Percentiles rank a stretch among this genome's conserved stretches.
Evolutionary conservation across 2,329 filamentous ascomycete species (phyloP).

Genomic region (Colletotrichum magnum): DNA sequence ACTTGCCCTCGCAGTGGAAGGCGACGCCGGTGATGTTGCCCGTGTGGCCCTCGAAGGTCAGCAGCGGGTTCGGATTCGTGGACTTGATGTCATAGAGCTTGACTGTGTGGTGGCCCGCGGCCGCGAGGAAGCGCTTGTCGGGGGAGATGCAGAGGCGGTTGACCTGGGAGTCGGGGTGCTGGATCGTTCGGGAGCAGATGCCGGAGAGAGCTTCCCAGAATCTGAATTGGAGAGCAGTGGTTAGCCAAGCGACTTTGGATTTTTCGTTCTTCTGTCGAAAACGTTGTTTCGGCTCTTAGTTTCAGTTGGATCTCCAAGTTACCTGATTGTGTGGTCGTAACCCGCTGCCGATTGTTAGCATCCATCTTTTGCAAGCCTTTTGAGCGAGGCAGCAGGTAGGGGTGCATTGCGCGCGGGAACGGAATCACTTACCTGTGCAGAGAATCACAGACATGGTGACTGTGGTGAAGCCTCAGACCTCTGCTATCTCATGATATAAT

Average conservation of each 20-base stretch:
- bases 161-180: slow-evolving; percentile 97
- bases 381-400: not conserved
- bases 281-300: slow-evolving; percentile 16
- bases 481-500: slow-evolving; percentile 39
- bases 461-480: slow-evolving; percentile 24
- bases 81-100: slow-evolving; percentile 99
- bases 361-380: slow-evolving; percentile 12
- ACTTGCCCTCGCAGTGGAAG: slow-evolving; percentile 99
- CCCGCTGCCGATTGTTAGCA: slow-evolving; percentile 59
- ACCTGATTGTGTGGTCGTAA: slow-evolving; percentile 76
- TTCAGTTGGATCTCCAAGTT: slow-evolving; percentile 21
- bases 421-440: slow-evolving; percentile 67
- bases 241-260: not conserved
- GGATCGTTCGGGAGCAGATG: slow-evolving; percentile 97
- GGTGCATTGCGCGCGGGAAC: slow-evolving; percentile 3
- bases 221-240: slow-evolving; percentile 59
- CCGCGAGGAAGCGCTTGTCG: slow-evolving; percentile 95
- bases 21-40: slow-evolving; percentile 96
- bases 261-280: not conserved
- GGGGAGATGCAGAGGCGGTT: slow-evolving; percentile 98
- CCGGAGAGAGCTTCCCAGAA: slow-evolving; percentile 99
- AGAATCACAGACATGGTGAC: slow-evolving; percentile 72
- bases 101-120: slow-evolving; percentile 83
- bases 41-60: slow-evolving; percentile 96
- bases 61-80: slow-evolving; percentile 92